Percentiles rank a stretch among this genome's conserved stretches.
Evolutionary conservation across 345 rosid genomes (phyloP).

Genomic region (Salix arbutifolia): DNA sequence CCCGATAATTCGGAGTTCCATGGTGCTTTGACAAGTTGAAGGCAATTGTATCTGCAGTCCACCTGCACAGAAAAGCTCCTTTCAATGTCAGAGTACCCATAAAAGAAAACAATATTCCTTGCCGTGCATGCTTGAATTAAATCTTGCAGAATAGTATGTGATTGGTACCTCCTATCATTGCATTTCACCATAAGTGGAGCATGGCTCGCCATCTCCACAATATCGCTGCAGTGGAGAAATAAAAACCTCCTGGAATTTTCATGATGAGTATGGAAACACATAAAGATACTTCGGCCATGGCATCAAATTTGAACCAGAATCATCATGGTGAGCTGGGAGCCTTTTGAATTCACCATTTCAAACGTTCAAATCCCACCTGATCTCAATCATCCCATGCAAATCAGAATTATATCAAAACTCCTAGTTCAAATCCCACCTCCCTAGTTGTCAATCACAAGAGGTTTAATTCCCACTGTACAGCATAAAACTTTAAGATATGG

Average conservation of each 20-base stretch:
- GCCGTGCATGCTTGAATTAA: background rate
- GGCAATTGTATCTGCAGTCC: conserved; percentile 94
- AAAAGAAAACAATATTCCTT: background rate
- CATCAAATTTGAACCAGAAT: background rate
- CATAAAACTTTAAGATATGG: too few relatives aligned
- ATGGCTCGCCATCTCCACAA: conserved; percentile 87
- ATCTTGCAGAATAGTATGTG: background rate
- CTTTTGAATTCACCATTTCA: background rate
- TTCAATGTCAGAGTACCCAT: conserved; percentile 6
- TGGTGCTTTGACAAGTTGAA: conserved; percentile 59
- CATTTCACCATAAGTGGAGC: conserved; percentile 88
- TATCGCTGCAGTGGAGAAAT: conserved; percentile 52
- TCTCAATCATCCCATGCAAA: too few relatives aligned
- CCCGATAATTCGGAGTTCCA: conserved; percentile 99
- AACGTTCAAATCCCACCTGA: too few relatives aligned
- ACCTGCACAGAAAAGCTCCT: conserved; percentile 35
- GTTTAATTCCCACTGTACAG: too few relatives aligned
- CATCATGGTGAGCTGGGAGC: background rate
- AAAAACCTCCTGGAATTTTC: background rate
- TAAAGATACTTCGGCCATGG: background rate
- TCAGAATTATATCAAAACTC: too few relatives aligned
- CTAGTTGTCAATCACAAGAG: too few relatives aligned
- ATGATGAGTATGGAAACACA: background rate
- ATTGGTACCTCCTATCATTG: conserved; percentile 66
- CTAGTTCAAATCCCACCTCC: too few relatives aligned